Conservation (phyloP, 1,139 yeast genomes). For the Magnusiomyces sp. region DNA sequence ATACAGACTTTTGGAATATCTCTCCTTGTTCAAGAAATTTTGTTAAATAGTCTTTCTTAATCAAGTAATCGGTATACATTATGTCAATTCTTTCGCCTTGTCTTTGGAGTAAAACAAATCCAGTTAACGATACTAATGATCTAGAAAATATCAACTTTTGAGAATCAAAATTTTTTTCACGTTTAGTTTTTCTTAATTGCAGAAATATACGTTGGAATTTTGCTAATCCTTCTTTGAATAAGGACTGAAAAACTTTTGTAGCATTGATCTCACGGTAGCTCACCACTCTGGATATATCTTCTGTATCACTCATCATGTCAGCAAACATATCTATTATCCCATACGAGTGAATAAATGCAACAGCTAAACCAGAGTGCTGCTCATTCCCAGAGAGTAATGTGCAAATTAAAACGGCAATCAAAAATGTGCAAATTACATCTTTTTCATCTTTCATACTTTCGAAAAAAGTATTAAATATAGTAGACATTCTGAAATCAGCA, state of each 20-base stretch:
- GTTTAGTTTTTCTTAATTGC: background rate
- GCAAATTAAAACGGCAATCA: constrained; percentile 13
- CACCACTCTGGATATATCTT: constrained; percentile 15
- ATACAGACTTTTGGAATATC: background rate
- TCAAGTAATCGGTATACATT: constrained; percentile 5
- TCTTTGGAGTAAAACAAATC: constrained; percentile 14
- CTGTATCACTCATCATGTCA: constrained; percentile 17
- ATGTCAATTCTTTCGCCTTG: constrained; percentile 11
- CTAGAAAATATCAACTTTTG: constrained; percentile 10
- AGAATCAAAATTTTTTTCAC: background rate
- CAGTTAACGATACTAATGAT: constrained; percentile 17
- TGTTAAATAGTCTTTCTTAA: constrained; percentile 5
- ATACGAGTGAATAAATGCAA: constrained; percentile 10
- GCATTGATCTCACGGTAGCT: constrained; percentile 6
- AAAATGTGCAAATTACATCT: constrained; percentile 11
- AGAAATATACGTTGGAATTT: constrained; percentile 3
- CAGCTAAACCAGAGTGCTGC: constrained; percentile 15
- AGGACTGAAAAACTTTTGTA: constrained; percentile 11
- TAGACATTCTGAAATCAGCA: constrained; percentile 17
- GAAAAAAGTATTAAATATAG: constrained; percentile 17
- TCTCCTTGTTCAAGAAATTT: constrained; percentile 10
- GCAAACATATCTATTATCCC: constrained; percentile 15
- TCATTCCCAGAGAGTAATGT: constrained; percentile 10
- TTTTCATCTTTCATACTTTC: constrained; percentile 10
- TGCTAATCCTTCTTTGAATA: constrained; percentile 14